A percentile compares a stretch with the other conserved stretches of the same genome.
These are phyloP conservation scores for Calonectria ilicicola DNA, from an alignment of 2,329 filamentous ascomycete genomes.

Conservation along the genomic window DNA sequence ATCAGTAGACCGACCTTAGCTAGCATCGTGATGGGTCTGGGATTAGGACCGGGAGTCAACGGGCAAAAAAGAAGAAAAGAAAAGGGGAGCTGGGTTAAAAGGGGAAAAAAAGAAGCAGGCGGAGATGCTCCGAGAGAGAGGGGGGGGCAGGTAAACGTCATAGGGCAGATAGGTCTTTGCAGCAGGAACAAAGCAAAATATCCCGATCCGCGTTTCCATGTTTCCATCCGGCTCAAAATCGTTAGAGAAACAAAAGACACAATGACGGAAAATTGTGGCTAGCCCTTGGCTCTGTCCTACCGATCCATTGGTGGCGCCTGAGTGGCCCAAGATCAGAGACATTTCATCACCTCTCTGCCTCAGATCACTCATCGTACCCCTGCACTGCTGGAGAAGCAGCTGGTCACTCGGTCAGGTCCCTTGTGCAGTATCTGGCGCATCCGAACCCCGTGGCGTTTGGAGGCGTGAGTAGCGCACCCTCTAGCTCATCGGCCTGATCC, in stretches of 20 bases:
- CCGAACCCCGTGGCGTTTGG: conserved; percentile 20
- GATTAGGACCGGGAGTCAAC: not conserved
- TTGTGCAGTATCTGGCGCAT: conserved; percentile 5
- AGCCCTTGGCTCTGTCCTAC: not conserved
- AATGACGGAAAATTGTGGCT: conserved; percentile 3
- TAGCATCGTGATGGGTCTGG: conserved; percentile 10
- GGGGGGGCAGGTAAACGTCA: not conserved
- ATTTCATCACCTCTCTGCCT: not conserved
- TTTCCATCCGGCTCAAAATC: not conserved
- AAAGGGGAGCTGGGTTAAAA: not conserved
- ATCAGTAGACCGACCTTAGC: not conserved
- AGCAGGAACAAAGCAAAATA: not conserved
- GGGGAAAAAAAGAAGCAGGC: not conserved
- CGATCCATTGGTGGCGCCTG: not conserved
- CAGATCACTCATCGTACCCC: conserved; percentile 2
- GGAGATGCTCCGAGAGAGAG: not conserved
- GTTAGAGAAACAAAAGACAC: conserved; percentile 3
- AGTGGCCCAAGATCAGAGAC: conserved; percentile 1
- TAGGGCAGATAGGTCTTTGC: not conserved
- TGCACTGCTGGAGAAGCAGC: conserved; percentile 9
- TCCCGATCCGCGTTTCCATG: not conserved
- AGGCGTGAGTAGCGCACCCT: conserved; percentile 8
- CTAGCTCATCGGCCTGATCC: conserved; percentile 17
- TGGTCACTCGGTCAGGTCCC: conserved; percentile 3
- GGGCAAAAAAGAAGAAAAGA: not conserved